These are phyloP conservation scores for Glomus cerebriforme DNA, from an alignment of 192 early-diverging fungal species.

Conservation along the genomic window DNA sequence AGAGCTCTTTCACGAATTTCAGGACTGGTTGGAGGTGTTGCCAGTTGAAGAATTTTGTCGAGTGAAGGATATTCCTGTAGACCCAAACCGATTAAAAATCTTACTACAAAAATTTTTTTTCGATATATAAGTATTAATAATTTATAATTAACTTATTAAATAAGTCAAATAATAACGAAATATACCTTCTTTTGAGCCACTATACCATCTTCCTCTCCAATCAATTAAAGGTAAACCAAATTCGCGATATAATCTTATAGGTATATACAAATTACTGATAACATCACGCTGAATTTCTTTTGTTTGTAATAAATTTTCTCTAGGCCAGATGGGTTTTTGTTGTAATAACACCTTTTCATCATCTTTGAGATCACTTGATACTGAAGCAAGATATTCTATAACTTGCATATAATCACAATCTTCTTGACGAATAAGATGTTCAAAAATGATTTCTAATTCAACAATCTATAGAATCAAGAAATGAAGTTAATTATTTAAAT, in stretches of 20 bases:
- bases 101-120: constrained; percentile 42
- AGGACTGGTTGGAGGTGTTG: constrained; percentile 36
- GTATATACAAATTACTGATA: constrained; percentile 68
- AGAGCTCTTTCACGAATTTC: too few species aligned
- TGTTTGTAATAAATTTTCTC: constrained; percentile 33
- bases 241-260: constrained; percentile 53
- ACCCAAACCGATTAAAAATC: constrained; percentile 54
- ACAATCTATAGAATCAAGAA: constrained; percentile 66
- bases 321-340: constrained; percentile 67
- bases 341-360: constrained; percentile 63
- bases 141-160: neutral
- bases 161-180: neutral
- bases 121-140: constrained; percentile 33
- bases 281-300: constrained; percentile 48
- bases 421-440: constrained; percentile 66
- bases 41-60: constrained; percentile 40
- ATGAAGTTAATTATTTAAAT: neutral
- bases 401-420: constrained; percentile 84
- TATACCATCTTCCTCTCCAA: constrained; percentile 62
- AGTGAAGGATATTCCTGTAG: constrained; percentile 47
- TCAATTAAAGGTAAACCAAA: constrained; percentile 68
- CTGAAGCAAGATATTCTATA: too few species aligned
- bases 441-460: constrained; percentile 81
- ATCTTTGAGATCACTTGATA: constrained; percentile 63
- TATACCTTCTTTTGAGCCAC: constrained; percentile 36